These are phyloP conservation scores for Mucor racemosus DNA, from an alignment of 371 early-diverging fungal species.

Conservation along the genomic window DNA sequence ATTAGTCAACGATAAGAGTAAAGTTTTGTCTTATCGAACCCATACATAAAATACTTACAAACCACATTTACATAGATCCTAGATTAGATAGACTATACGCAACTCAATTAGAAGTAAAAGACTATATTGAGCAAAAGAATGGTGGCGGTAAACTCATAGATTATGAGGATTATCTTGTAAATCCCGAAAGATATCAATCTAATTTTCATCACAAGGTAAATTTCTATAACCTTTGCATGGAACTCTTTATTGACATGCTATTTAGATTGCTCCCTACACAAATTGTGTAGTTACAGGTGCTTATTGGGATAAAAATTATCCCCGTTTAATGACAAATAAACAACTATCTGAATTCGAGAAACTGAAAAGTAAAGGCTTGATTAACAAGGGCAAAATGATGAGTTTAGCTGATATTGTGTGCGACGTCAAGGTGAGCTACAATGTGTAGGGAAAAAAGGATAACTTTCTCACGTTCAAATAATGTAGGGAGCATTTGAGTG, in stretches of 20 bases:
- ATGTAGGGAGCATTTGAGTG: constrained; percentile 90
- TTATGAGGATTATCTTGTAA: constrained; percentile 70
- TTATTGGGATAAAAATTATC: constrained; percentile 90
- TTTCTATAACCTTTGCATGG: not conserved
- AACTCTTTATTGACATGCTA: not conserved
- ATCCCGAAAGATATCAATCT: constrained; percentile 85
- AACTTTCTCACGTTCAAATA: constrained; percentile 5
- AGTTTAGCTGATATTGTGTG: constrained; percentile 93
- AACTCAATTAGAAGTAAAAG: constrained; percentile 74
- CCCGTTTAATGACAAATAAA: constrained; percentile 86
- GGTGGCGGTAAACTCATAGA: constrained; percentile 58
- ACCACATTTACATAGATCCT: constrained; percentile 41
- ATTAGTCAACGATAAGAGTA: constrained; percentile 71
- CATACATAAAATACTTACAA: too few relatives aligned
- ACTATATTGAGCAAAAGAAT: constrained; percentile 80
- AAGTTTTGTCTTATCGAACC: constrained; percentile 15
- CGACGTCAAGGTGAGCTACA: constrained; percentile 81
- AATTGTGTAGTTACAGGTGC: constrained; percentile 92
- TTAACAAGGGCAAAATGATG: constrained; percentile 74
- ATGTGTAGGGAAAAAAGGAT: not conserved
- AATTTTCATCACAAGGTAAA: constrained; percentile 81
- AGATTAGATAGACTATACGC: constrained; percentile 77
- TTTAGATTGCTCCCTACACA: constrained; percentile 87
- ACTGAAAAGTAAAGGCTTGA: constrained; percentile 48
- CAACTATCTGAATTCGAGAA: constrained; percentile 75